phyloP scores from a whole-genome alignment of 2,329 filamentous ascomycete genomes.

The Aspergillus felis region DNA sequence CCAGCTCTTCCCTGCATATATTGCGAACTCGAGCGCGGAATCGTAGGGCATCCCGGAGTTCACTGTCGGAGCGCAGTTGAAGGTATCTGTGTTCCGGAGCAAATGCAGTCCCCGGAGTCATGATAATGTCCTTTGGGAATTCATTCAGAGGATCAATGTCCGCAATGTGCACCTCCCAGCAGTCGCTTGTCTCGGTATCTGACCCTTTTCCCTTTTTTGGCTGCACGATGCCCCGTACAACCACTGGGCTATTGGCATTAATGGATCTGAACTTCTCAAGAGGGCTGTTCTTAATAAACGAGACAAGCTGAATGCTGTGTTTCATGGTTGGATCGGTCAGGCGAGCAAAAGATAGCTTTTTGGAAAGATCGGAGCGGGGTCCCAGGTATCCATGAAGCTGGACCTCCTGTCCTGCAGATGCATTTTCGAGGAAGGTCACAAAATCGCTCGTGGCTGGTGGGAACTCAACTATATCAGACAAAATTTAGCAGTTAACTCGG shows the following conservation, averaged over 20 bases:
- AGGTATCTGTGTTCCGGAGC: slow-evolving; percentile 72
- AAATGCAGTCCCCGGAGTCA: slow-evolving; percentile 71
- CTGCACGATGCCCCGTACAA: slow-evolving; percentile 48
- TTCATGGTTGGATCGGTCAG: slow-evolving; percentile 44
- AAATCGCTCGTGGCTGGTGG: slow-evolving; percentile 43
- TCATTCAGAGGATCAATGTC: slow-evolving; percentile 65
- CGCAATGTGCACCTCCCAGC: slow-evolving; percentile 59
- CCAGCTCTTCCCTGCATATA: slow-evolving; percentile 53
- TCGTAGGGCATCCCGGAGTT: slow-evolving; percentile 63
- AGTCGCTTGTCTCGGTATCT: slow-evolving; percentile 26
- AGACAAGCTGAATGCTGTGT: slow-evolving; percentile 49
- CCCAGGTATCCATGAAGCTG: slow-evolving; percentile 69
- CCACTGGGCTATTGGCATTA: slow-evolving; percentile 52
- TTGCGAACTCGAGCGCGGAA: slow-evolving; percentile 63
- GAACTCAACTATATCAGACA: slow-evolving; percentile 42
- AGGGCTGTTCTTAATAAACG: slow-evolving; percentile 34
- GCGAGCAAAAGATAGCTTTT: slow-evolving; percentile 67
- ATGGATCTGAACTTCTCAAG: slow-evolving; percentile 44
- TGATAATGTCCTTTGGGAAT: slow-evolving; percentile 71
- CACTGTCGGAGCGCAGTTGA: slow-evolving; percentile 71
- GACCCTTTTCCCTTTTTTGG: slow-evolving; percentile 33
- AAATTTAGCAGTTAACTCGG: neutral
- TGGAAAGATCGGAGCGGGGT: slow-evolving; percentile 63
- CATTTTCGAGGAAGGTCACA: slow-evolving; percentile 29
- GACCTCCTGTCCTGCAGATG: slow-evolving; percentile 40